These are phyloP conservation scores for Trypanosoma rangeli DNA, from an alignment of 208 protist species.

Conservation along the genomic window DNA sequence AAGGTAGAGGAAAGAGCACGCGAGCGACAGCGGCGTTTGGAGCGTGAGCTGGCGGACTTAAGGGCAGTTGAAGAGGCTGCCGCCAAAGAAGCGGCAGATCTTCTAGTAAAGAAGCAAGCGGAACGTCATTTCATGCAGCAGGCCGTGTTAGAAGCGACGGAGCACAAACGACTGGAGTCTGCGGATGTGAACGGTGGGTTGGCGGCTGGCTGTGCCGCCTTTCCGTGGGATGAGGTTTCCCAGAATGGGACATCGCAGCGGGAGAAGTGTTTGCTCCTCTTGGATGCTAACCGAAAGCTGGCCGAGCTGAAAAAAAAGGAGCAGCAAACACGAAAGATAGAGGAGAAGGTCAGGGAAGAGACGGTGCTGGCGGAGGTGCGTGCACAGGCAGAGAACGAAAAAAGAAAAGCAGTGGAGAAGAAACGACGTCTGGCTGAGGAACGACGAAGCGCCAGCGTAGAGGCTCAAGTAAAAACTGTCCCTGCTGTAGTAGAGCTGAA, in stretches of 20 bases:
- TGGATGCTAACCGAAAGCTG: conserved; percentile 24
- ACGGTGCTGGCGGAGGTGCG: background rate
- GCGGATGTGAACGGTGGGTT: background rate
- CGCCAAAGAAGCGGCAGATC: conserved; percentile 8
- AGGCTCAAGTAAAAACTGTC: conserved; percentile 1
- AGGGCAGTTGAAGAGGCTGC: conserved; percentile 19
- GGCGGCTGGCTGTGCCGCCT: background rate
- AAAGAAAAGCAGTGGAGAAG: conserved; percentile 8
- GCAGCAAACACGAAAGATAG: conserved; percentile 1
- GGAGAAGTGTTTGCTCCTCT: conserved; percentile 9
- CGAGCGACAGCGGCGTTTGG: conserved; percentile 21
- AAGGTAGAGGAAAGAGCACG: conserved; percentile 39
- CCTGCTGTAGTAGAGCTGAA: background rate
- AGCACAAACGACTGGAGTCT: conserved; percentile 7
- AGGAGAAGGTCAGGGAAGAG: background rate
- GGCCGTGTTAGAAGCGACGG: background rate
- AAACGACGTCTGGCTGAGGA: conserved; percentile 2
- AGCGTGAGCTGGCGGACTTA: conserved; percentile 21
- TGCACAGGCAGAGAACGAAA: conserved; percentile 8
- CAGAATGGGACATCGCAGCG: background rate
- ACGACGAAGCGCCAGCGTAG: background rate
- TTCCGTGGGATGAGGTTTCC: conserved; percentile 13
- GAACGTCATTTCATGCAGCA: conserved; percentile 12
- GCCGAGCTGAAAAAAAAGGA: conserved; percentile 13
- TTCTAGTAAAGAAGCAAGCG: conserved; percentile 9